phyloP scores from a whole-genome alignment of 2,329 filamentous ascomycete species.

The Fusarium sp. region DNA sequence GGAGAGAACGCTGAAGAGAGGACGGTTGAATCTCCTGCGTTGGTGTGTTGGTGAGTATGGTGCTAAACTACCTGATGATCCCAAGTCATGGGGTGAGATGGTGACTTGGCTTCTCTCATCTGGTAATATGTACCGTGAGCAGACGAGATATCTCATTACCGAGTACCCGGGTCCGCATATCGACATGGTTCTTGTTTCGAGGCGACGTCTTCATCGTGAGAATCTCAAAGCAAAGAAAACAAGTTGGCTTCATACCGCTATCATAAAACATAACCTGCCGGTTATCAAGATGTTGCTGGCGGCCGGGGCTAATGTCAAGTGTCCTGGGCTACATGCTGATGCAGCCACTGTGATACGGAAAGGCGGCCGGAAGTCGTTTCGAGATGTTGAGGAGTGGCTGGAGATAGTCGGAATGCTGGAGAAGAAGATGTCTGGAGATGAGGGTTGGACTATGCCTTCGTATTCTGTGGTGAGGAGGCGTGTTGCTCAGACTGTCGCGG shows the following conservation, averaged over 20 bases:
- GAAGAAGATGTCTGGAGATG: neutral
- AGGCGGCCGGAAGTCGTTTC: rapidly evolving
- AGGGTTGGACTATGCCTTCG: neutral
- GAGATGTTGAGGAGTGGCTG: neutral
- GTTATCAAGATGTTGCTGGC: neutral
- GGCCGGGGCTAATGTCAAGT: neutral
- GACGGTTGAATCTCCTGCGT: neutral
- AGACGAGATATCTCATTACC: neutral
- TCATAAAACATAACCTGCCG: neutral
- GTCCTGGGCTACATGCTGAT: neutral
- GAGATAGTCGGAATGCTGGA: neutral
- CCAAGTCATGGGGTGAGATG: neutral
- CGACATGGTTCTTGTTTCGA: neutral
- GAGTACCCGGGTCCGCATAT: conserved; percentile 20
- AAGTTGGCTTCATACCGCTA: conserved; percentile 6
- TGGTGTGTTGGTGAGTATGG: conserved; percentile 20
- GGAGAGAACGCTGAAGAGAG: neutral
- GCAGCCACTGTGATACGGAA: neutral
- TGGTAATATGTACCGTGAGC: neutral
- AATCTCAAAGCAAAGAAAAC: neutral
- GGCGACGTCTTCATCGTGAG: rapidly evolving
- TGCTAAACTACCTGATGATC: neutral
- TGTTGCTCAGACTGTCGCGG: rapidly evolving
- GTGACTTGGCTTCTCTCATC: neutral
- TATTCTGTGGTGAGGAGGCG: neutral